phyloP scores from a whole-genome alignment of 2,329 filamentous ascomycete species.

The Pseudogymnoascus sp. region DNA sequence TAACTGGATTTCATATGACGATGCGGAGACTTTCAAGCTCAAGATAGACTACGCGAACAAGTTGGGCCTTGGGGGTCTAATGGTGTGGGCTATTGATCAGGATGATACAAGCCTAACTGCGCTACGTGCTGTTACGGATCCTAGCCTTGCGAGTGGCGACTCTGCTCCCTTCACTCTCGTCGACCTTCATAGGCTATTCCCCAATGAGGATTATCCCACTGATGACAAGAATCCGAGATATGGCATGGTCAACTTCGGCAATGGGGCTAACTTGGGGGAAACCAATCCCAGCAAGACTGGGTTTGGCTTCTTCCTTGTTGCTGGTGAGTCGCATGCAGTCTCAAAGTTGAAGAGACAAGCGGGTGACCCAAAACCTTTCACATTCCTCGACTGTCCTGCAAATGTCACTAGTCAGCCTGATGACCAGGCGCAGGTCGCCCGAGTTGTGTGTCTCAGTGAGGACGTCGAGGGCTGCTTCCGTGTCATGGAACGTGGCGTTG shows the following conservation, averaged over 20 bases:
- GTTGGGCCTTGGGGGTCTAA: slow-evolving; percentile 23
- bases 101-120: not conserved
- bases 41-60: slow-evolving; percentile 22
- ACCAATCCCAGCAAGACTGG: not conserved
- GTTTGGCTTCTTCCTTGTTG: not conserved
- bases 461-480: not conserved
- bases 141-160: not conserved
- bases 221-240: not conserved
- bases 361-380: not conserved
- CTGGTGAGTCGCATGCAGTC: not conserved
- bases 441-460: not conserved
- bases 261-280: not conserved
- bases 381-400: not conserved
- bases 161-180: not conserved
- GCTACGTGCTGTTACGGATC: not conserved
- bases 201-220: not conserved
- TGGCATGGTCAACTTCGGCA: not conserved
- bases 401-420: not conserved
- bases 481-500: not conserved
- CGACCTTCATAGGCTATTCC: not conserved
- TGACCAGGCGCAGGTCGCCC: not conserved
- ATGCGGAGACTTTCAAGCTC: slow-evolving; percentile 22
- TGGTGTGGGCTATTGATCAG: slow-evolving; percentile 23
- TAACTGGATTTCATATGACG: slow-evolving; percentile 28
- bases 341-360: not conserved